Evolutionary conservation across 2,329 filamentous ascomycete genomes (phyloP).

Genomic region (Bipolaris oryzae): DNA sequence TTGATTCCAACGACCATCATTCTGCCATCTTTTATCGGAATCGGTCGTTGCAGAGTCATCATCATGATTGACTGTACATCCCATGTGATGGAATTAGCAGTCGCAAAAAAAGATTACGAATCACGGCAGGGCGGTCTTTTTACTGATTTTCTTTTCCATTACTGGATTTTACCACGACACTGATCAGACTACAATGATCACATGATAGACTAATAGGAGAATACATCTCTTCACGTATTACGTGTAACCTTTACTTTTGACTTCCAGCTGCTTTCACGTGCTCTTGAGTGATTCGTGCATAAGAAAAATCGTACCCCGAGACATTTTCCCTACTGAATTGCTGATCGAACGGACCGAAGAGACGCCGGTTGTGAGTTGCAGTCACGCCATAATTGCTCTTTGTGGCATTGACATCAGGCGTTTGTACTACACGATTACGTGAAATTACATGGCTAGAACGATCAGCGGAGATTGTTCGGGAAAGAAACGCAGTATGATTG

Average conservation of each 20-base stretch:
- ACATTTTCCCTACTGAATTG: neutral
- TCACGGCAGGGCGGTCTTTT: neutral
- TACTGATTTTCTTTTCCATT: neutral
- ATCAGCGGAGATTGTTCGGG: slow-evolving; percentile 11
- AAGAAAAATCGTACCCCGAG: neutral
- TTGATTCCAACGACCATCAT: neutral
- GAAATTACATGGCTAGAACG: neutral
- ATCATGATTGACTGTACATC: neutral
- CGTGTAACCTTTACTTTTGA: neutral
- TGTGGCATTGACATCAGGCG: neutral
- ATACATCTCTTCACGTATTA: neutral
- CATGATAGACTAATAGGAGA: neutral
- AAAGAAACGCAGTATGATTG: slow-evolving; percentile 2
- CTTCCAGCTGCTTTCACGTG: neutral
- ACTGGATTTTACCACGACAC: neutral
- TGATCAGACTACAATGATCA: neutral
- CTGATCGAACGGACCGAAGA: neutral
- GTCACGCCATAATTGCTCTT: neutral
- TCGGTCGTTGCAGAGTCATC: neutral
- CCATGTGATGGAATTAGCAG: neutral
- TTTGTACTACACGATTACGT: neutral
- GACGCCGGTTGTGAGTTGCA: neutral
- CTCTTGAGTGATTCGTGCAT: neutral
- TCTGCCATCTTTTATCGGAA: neutral
- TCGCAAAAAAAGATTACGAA: neutral